These are phyloP conservation scores for Russula virescens DNA, from an alignment of 768 basidiomycete species.

Conservation along the genomic window DNA sequence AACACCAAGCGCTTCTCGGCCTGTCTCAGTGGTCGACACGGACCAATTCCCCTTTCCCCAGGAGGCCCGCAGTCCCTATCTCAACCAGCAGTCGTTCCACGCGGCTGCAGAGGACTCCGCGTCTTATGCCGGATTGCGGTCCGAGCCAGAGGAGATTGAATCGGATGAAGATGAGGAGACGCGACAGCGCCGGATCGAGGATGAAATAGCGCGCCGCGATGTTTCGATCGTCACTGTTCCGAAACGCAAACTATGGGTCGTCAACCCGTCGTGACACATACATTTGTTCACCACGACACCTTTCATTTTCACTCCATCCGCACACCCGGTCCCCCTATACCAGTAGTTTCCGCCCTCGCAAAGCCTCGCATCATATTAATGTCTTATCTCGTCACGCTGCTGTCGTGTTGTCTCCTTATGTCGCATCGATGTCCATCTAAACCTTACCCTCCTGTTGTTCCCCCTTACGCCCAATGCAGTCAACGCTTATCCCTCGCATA, in stretches of 20 bases:
- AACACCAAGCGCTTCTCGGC: constrained; percentile 36
- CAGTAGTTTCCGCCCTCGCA: neutral
- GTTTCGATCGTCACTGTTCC: constrained; percentile 77
- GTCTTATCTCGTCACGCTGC: constrained; percentile 6
- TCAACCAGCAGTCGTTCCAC: constrained; percentile 60
- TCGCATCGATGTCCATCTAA: constrained; percentile 31
- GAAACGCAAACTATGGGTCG: constrained; percentile 66
- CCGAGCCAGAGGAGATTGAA: constrained; percentile 43
- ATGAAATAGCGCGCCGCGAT: constrained; percentile 75
- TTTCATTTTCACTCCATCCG: neutral
- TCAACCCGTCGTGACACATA: constrained; percentile 49
- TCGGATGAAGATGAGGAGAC: constrained; percentile 72
- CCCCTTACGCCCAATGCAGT: constrained; percentile 11
- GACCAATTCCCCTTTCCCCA: constrained; percentile 43
- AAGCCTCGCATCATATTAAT: constrained; percentile 11
- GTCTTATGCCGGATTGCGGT: constrained; percentile 43
- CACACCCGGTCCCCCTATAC: constrained; percentile 4
- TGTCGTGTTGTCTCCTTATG: neutral
- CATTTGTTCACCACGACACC: neutral
- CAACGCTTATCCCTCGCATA: constrained; percentile 18
- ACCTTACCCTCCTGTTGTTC: neutral
- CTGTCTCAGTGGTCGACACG: constrained; percentile 37
- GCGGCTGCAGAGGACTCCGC: constrained; percentile 41
- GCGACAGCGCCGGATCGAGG: constrained; percentile 69
- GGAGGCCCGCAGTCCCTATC: constrained; percentile 52